phyloP scores from a whole-genome alignment of 495 filamentous ascomycete genomes.

The Talaromyces liani region DNA sequence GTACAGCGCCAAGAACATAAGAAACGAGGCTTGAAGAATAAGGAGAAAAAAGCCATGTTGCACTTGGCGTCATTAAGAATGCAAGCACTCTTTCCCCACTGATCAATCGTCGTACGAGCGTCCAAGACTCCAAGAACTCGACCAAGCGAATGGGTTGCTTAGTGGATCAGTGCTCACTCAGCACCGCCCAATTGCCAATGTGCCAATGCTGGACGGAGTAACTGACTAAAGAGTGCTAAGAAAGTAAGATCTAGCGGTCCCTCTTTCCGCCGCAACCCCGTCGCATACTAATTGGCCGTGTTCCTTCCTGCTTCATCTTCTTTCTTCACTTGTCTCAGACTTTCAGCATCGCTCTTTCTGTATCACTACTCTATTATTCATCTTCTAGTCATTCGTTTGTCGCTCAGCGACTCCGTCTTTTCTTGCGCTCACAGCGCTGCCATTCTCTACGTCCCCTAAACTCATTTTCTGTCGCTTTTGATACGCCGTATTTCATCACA shows the following conservation, averaged over 20 bases:
- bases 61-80: constrained; percentile 1
- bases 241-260: background rate
- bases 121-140: background rate
- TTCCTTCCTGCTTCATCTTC: background rate
- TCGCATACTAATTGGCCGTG: background rate
- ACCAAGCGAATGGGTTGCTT: too few relatives aligned
- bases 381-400: constrained; percentile 7
- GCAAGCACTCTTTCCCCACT: background rate
- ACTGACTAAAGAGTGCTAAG: too few relatives aligned
- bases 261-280: background rate
- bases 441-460: background rate
- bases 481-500: background rate
- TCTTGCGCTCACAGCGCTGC: background rate
- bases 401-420: background rate
- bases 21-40: background rate
- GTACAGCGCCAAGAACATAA: background rate
- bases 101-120: background rate
- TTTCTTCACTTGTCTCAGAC: background rate
- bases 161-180: background rate
- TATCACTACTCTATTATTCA: background rate
- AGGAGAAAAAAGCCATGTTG: background rate
- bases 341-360: background rate
- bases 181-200: background rate
- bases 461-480: background rate
- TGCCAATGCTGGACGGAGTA: background rate